Conservation (phyloP, 2,329 filamentous ascomycete genomes). For the Elsinoe arachidis region DNA sequence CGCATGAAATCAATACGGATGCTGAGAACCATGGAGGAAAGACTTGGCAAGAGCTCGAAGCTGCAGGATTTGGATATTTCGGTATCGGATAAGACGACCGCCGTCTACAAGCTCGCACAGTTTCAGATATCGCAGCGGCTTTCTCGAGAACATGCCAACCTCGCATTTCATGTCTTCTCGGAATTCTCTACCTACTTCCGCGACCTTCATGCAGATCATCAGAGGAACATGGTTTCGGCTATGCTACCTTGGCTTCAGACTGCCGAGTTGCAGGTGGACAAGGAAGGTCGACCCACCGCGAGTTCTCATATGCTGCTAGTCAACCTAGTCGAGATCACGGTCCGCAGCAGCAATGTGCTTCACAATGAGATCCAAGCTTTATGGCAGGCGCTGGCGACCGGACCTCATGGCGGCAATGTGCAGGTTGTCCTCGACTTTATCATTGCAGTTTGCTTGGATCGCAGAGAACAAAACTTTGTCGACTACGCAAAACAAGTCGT, state of each 20-base stretch:
- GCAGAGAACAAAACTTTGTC: constrained; percentile 94
- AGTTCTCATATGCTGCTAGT: constrained; percentile 90
- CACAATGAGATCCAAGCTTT: constrained; percentile 96
- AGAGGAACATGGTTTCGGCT: constrained; percentile 88
- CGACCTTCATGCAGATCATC: constrained; percentile 68
- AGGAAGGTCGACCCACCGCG: constrained; percentile 80
- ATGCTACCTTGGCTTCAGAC: constrained; percentile 95
- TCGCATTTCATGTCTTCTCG: constrained; percentile 90
- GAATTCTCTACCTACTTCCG: constrained; percentile 94
- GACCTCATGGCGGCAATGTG: constrained; percentile 87
- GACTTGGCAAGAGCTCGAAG: constrained; percentile 77
- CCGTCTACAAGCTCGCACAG: constrained; percentile 93
- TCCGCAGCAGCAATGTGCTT: constrained; percentile 75
- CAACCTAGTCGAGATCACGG: constrained; percentile 93
- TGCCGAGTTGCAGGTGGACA: constrained; percentile 84
- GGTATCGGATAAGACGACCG: constrained; percentile 95
- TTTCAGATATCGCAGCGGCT: constrained; percentile 92
- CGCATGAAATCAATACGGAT: constrained; percentile 79
- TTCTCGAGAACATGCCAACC: constrained; percentile 76
- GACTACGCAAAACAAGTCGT: constrained; percentile 98
- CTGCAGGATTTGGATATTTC: constrained; percentile 97
- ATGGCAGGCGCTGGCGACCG: constrained; percentile 92
- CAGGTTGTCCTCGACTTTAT: constrained; percentile 93
- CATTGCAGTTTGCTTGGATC: constrained; percentile 84
- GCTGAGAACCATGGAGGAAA: constrained; percentile 71